Percentiles rank a stretch among this genome's conserved stretches.
Conservation (phyloP, 2,329 filamentous ascomycete genomes). For the Diaporthe citrichinensis region DNA sequence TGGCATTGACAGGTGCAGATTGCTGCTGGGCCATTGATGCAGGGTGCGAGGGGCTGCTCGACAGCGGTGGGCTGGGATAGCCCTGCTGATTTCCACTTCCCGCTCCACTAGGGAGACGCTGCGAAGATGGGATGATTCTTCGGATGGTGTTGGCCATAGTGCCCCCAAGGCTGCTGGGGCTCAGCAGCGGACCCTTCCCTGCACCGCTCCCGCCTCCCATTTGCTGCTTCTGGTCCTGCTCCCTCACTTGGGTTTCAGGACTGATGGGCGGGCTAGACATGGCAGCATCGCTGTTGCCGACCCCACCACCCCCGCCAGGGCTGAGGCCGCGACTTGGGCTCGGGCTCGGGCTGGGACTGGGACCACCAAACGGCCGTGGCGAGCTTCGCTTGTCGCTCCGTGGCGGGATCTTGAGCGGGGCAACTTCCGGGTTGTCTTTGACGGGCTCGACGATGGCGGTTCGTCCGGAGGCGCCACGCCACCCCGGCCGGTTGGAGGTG, state of each 20-base stretch:
- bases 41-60: conserved; percentile 46
- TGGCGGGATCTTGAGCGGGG: conserved; percentile 69
- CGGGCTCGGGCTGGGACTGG: conserved; percentile 33
- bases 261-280: conserved; percentile 50
- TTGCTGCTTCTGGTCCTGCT: conserved; percentile 46
- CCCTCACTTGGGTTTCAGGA: conserved; percentile 48
- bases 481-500: conserved; percentile 66
- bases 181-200: conserved; percentile 36
- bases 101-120: conserved; percentile 46
- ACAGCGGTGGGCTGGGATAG: conserved; percentile 57
- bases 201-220: conserved; percentile 34
- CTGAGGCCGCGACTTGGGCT: conserved; percentile 28
- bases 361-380: conserved; percentile 42
- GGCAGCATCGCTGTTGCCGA: conserved; percentile 26
- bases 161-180: conserved; percentile 20
- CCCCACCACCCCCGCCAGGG: not conserved
- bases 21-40: not conserved
- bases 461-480: conserved; percentile 82
- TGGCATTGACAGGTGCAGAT: conserved; percentile 35
- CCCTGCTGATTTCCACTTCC: conserved; percentile 42
- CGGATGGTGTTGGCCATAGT: conserved; percentile 50
- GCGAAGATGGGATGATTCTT: conserved; percentile 54
- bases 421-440: conserved; percentile 69
- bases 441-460: conserved; percentile 75
- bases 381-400: conserved; percentile 62